phyloP scores from a whole-genome alignment of 805 yeast genomes.

The Saccharomycodes ludwigii region DNA sequence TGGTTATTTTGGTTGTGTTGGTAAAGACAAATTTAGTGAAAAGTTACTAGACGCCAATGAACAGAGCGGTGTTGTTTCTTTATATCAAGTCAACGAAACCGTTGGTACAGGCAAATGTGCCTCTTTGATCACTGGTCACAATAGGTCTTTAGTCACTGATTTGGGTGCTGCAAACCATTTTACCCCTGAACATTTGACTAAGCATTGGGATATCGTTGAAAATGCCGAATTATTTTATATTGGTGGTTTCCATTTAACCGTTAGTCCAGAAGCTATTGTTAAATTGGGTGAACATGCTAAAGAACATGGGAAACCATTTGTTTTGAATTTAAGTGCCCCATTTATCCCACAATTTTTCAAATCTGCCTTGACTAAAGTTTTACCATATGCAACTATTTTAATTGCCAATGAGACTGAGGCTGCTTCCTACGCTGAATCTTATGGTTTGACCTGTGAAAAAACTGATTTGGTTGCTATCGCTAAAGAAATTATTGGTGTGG shows the following conservation, averaged over 20 bases:
- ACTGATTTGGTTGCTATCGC: constrained; percentile 68
- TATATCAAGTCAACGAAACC: constrained; percentile 68
- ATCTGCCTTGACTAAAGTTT: constrained; percentile 65
- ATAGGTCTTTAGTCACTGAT: constrained; percentile 92
- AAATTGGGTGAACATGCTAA: constrained; percentile 90
- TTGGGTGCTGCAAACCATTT: constrained; percentile 97
- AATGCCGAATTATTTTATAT: constrained; percentile 75
- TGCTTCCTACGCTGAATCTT: constrained; percentile 82
- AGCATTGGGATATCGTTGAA: constrained; percentile 79
- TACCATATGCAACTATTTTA: constrained; percentile 82
- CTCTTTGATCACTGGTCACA: constrained; percentile 74
- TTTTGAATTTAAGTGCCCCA: constrained; percentile 90
- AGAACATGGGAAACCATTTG: constrained; percentile 60
- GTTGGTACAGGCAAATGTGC: constrained; percentile 96
- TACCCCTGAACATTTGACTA: constrained; percentile 75
- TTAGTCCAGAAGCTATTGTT: constrained; percentile 87
- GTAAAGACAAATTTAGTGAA: constrained; percentile 79
- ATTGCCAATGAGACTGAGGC: constrained; percentile 98
- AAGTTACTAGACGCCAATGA: constrained; percentile 72
- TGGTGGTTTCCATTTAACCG: constrained; percentile 99
- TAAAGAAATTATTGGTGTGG: constrained; percentile 42
- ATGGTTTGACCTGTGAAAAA: constrained; percentile 36
- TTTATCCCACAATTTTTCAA: constrained; percentile 93
- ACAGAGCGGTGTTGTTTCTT: constrained; percentile 77
- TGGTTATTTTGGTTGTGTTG: constrained; percentile 92